Evolutionary conservation across 2,329 filamentous ascomycete genomes (phyloP), one percentile per base, ranked within the genome.

Genomic region (Xylariaceae sp.): DNA sequence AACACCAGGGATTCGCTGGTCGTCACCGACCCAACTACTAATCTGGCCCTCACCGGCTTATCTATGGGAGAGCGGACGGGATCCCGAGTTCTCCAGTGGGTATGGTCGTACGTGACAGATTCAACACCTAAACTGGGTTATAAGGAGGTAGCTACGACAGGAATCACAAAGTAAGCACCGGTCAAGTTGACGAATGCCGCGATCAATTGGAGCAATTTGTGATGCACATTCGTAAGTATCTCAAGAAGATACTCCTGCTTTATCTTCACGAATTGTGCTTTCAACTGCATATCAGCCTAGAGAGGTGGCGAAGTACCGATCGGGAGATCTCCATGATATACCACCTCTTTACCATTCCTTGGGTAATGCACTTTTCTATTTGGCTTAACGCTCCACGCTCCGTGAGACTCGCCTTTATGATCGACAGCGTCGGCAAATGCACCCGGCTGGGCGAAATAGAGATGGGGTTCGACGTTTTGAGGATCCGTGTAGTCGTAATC

Each of bases 391-490:
- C 71, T 72, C 56, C 82, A 67, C 15, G 69, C 67, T 1, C 76
- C 78, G n/a, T 77, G 51, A 4, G 63, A 64, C 15, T 73, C 73
- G 1, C 80, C 79, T 2, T 78, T 71, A 1, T 67, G 73, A 61
- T 79, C 74, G 1, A 82, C 73, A 2, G 82, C 57, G 1, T 71
- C 70, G 0, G 77, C 70, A 61, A 69, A 77, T 1, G 77, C 74
- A 0, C 78, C 78, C 18, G 75, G 67, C 2, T 61, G 67, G 3
- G 69, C 73, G 44, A 78, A 72, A 58, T 82, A 82, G 17, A 80
- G 66, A 35, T 73, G 73, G 18, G 83, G 73, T 63, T 83, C 81
- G 44, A 78, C 73, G 56, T 78, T 74, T n/a, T 68, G 4, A 30
- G 23, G 23, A 30, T 30, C 64, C 2, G 68, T 66, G 62, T 81